Evolutionary conservation across 2,329 filamentous ascomycete species (phyloP), one percentile per base, ranked within the genome.

Genomic region (Sphaerulina populicola): DNA sequence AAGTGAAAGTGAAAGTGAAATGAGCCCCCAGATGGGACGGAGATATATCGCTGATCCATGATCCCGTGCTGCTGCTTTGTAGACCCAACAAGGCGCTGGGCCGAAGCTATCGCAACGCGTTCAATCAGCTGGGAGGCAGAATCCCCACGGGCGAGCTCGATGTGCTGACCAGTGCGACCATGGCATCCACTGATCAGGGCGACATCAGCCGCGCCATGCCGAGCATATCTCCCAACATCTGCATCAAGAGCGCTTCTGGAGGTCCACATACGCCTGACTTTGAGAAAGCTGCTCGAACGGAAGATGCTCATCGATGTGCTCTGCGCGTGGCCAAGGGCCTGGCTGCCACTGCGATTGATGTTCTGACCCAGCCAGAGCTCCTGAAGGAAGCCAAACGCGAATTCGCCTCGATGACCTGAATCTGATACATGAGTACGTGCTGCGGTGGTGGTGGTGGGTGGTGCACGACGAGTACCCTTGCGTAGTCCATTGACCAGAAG

Each of bases 121-220:
- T 71, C 64, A 62, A 66, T 54, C 18, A 53, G 44, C 53, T 69
- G 44, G 66, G 63, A 9, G 65, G 70, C 1, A 53, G 59, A 3
- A 69, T 72, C 1, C 63, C 68, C 0, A 54, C 55, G 1, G 67
- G 68, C 9, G 71, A 73, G 2, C 44, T 72, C 6, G 74, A 76
- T 50, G 64, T 70, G 47, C 62, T 71, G 8, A 59, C 64, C 3
- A 72, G 73, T 0, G 61, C 66, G 21, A 74, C 72, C n/a, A 72
- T 69, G 59, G 78, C 78, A 4, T 79, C 76, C 56, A 80, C 77
- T 0, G 79, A 82, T 60, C 77, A 81, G 65, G 80, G 79, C 0
- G 73, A 82, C 54, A 64, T 82, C 48, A 79, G 75, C 56, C 75
- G 81, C 58, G 75, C 71, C 1, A 72, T 81, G 69, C 80, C 79